Base-by-base conservation (phyloP, 2,329 filamentous ascomycete genomes). In the Fusarium setosum region DNA sequence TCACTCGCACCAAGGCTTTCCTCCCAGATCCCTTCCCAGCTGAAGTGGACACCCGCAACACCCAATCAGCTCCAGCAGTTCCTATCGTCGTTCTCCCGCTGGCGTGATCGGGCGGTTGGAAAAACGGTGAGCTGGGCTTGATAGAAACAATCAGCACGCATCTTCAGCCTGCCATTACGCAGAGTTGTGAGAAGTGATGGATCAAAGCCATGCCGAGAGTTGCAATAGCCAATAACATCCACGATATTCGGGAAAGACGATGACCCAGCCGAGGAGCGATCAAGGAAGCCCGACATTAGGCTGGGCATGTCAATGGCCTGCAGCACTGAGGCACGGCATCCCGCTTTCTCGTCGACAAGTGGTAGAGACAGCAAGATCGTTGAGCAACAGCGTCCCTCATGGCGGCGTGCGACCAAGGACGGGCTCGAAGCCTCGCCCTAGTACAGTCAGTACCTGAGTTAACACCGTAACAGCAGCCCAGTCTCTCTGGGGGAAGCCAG, bases 401-500 rank as follows among this genome's bases (percentile, higher is more conserved):
- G 11, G 42, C n/a, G 31, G 17, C 32, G 42, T 24, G 29, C 21
- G 29, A 49, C 29, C 12, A 51, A 51, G 6, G 24, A 10, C 20
- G 18, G 18, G 26, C 37, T 40, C 8, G 49, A 34, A 48, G 47
- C 29, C 23, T 47, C 35, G 38, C 29, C 44, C 6, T 8, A 47
- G 20, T 34, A 17, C 44, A 32, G 12, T 4, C 11, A 29, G 21
- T 47, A n/a, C 32, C 44, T 32, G 11, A 13, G 41, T 38, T 54
- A 41, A 35, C 35, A 21, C 31, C 29, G 26, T 29, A 32, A 40
- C 11, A 15, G 20, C 38, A 52, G 41, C 24, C 48, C 59, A 67
- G 52, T 52, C 44, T 45, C 47, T 53, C 63, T 55, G 42, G 51
- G 51, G 49, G 61, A 62, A 65, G 47, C 64, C 41, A 67, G 48